phyloP scores from a whole-genome alignment of 306 rosid species.

The Quillaja saponaria region DNA sequence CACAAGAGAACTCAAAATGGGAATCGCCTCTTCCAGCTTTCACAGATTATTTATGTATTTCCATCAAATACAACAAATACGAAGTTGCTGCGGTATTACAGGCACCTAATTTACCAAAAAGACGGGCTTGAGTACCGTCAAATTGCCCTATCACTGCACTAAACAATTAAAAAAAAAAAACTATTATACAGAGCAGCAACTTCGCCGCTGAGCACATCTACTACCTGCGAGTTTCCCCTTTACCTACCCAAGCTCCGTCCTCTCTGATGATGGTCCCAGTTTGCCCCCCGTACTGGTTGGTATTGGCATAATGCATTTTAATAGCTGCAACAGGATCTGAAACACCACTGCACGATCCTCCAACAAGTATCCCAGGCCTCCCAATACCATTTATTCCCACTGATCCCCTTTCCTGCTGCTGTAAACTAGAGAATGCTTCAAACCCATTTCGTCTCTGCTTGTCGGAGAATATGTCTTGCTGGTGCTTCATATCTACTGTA shows the following conservation, averaged over 20 bases:
- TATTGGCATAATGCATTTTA: conserved; percentile 76
- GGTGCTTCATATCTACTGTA: conserved; percentile 61
- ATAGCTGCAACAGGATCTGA: conserved; percentile 93
- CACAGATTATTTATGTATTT: conserved; percentile 76
- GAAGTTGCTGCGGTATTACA: conserved; percentile 74
- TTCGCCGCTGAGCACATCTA: conserved; percentile 57
- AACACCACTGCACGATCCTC: conserved; percentile 68
- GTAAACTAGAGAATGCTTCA: conserved; percentile 67
- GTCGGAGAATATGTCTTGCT: conserved; percentile 63
- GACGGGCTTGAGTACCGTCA: conserved; percentile 46
- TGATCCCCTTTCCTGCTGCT: conserved; percentile 71
- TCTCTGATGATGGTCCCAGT: conserved; percentile 55
- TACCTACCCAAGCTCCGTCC: conserved; percentile 74
- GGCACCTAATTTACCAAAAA: conserved; percentile 71
- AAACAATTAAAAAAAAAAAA: conserved; percentile 48
- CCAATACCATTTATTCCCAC: conserved; percentile 77
- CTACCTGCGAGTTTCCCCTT: conserved; percentile 77
- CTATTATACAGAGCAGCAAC: conserved; percentile 73
- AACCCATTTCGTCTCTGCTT: conserved; percentile 66
- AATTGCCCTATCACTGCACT: conserved; percentile 57
- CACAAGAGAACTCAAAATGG: conserved; percentile 24
- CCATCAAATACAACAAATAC: conserved; percentile 76
- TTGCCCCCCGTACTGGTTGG: conserved; percentile 70
- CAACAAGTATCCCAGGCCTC: conserved; percentile 68
- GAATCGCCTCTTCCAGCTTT: conserved; percentile 48